Evolutionary conservation across 306 rosid genomes (phyloP), one percentile per base, ranked within the genome.

Genomic region (Crataegus laevigata): DNA sequence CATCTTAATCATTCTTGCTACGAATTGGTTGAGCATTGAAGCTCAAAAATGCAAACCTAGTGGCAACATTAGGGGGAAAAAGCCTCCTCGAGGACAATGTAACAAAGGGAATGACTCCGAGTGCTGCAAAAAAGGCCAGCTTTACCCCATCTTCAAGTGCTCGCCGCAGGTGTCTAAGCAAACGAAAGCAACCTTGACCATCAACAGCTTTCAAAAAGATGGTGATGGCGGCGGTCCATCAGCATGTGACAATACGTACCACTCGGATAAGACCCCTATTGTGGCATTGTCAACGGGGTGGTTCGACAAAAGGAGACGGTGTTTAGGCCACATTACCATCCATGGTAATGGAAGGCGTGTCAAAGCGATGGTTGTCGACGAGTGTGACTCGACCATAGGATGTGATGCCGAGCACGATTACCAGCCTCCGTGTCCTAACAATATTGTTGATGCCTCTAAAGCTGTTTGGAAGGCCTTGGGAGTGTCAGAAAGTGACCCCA

Each of bases 361-460:
- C 18, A 69, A 60, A 24, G 96, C 89, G 0, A 65, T 3, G 81
- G 96, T 90, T 28, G 88, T 90, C 17, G 92, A 87, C 17, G 91
- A 87, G 69, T 87, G 92, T 77, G 94, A 87, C 19, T 87, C 94
- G 6, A 84, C 80, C 0, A 26, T 1, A 47, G 94, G 94, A 17
- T 88, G 85, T 66, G 88, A 88, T 74, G 26, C 66, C 0, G 87
- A 78, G 0, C 88, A 82, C 74, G 85, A 60, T 73, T 82, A 11
- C 32, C 84, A 87, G 59, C 88, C 84, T 30, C 87, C 88, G 0
- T 84, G 88, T 26, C 9, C 77, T 38, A 82, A 84, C 74, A 80
- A 82, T 75, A 61, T 87, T 60, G 87, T 84, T 55, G 91, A 87
- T 65, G 86, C 72, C 9, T 82, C 83, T 4, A 78, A 64, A n/a